These are phyloP conservation scores for Cordyceps pruinosa DNA, from an alignment of 2,329 filamentous ascomycete species.

Conservation along the genomic window DNA sequence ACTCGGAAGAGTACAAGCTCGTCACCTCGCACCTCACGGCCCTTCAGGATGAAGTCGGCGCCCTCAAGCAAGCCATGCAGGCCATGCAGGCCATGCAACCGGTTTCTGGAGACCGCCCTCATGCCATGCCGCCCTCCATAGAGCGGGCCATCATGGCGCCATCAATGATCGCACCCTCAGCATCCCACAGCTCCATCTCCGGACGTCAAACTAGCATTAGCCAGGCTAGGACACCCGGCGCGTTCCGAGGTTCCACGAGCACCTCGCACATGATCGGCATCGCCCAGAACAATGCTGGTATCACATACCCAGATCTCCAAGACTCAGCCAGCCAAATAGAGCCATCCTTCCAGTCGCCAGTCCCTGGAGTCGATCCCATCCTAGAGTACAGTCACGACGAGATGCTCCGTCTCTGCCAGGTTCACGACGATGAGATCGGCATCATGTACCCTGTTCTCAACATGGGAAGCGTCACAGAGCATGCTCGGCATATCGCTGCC, in stretches of 20 bases:
- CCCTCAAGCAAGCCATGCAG: constrained; percentile 65
- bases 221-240: constrained; percentile 46
- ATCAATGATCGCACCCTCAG: constrained; percentile 25
- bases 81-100: constrained; percentile 43
- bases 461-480: constrained; percentile 62
- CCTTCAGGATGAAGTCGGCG: constrained; percentile 79
- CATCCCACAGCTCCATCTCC: constrained; percentile 35
- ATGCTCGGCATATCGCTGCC: constrained; percentile 61
- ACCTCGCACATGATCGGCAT: constrained; percentile 79
- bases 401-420: constrained; percentile 66
- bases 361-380: constrained; percentile 56
- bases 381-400: constrained; percentile 74
- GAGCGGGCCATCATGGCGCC: constrained; percentile 34
- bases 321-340: constrained; percentile 52
- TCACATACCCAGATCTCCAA: constrained; percentile 53
- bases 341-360: not conserved
- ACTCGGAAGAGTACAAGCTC: constrained; percentile 81
- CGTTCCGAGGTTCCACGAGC: constrained; percentile 80
- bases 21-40: constrained; percentile 68
- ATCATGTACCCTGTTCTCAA: constrained; percentile 86
- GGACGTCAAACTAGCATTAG: constrained; percentile 30
- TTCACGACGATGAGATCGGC: constrained; percentile 86
- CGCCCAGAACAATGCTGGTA: constrained; percentile 81
- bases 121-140: constrained; percentile 34
- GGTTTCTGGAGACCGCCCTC: constrained; percentile 35